Evolutionary conservation across 1,284 basidiomycete genomes (phyloP).

Genomic region (Pisolithus thermaeus): DNA sequence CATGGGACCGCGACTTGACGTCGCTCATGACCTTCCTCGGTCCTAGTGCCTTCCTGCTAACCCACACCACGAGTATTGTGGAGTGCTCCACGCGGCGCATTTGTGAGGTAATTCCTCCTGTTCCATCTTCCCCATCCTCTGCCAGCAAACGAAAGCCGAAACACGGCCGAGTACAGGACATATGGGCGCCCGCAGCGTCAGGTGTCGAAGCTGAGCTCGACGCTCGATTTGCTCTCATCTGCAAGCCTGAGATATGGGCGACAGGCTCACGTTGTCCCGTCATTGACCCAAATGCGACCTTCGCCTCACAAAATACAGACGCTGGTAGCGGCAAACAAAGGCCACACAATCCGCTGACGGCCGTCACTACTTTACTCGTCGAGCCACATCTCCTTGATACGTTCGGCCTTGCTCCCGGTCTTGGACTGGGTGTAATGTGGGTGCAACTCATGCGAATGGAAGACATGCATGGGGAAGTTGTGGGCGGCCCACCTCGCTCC

Average conservation of each 20-base stretch:
- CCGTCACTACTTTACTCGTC: conserved; percentile 53
- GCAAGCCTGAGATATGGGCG: conserved; percentile 33
- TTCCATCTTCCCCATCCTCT: background rate
- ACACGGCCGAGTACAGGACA: background rate
- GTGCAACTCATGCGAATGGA: conserved; percentile 49
- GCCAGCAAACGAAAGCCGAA: background rate
- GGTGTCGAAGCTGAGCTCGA: conserved; percentile 44
- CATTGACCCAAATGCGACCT: conserved; percentile 16
- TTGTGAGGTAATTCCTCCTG: conserved; percentile 26
- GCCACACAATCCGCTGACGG: conserved; percentile 44
- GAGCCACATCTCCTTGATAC: conserved; percentile 38
- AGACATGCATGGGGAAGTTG: conserved; percentile 11
- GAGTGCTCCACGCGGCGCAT: conserved; percentile 47
- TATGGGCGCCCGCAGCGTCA: conserved; percentile 28
- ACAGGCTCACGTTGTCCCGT: conserved; percentile 42
- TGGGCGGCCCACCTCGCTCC: background rate
- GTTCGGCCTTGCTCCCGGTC: conserved; percentile 42
- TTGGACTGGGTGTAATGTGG: conserved; percentile 47
- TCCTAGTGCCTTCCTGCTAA: conserved; percentile 39
- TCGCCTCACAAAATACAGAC: background rate
- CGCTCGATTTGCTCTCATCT: conserved; percentile 33
- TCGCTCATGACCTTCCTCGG: conserved; percentile 38
- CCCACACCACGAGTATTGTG: conserved; percentile 45
- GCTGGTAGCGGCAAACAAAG: conserved; percentile 1
- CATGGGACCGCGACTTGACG: conserved; percentile 24